Evolutionary conservation across 2,329 filamentous ascomycete genomes (phyloP), one percentile per base, ranked within the genome.

Genomic region (Pseudogymnoascus destructans): DNA sequence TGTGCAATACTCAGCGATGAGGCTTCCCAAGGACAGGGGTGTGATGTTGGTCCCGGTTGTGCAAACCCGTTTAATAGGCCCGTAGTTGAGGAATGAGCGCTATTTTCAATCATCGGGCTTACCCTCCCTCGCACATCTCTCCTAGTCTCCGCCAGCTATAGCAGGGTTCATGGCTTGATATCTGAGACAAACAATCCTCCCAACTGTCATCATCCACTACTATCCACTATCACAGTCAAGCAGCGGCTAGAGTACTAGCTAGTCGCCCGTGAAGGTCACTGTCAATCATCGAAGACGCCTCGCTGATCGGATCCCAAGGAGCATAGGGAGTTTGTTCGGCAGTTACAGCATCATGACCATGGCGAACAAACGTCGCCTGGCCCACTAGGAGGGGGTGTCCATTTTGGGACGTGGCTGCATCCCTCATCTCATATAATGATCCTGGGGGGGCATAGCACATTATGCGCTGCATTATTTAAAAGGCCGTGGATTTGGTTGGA

Each of bases 361-460:
- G 46, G 46, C 46, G 32, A 52, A 30, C 46, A 52, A 52, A 30
- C 25, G 15, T 52, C 46, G 46, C 25, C 17, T 52, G 46, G 6
- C 25, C 15, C 15, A 5, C 25, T 10, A 49, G 13, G 21, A 52
- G 46, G 19, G 46, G 19, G 10, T 6, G n/a, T 30, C 46, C 46
- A 30, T 52, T 52, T 25, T 52, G 15, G 46, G 46, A 52, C 10
- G 46, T 52, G 46, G 46, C 46, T 52, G 46, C 46, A 52, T 52
- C 46, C 25, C 15, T 52, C 46, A 52, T 52, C 15, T 52, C 46
- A 52, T 52, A 52, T 52, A 52, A 52, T 30, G 23, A 52, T 52
- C 46, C 46, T 52, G 9, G 42, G 15, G 32, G 46, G 25, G 25
- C 9, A 52, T 52, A 52, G 5, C 46, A 52, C 46, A 17, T 19